phyloP scores from a whole-genome alignment of 177 flowering plant species.

The Telopea speciosissima region DNA sequence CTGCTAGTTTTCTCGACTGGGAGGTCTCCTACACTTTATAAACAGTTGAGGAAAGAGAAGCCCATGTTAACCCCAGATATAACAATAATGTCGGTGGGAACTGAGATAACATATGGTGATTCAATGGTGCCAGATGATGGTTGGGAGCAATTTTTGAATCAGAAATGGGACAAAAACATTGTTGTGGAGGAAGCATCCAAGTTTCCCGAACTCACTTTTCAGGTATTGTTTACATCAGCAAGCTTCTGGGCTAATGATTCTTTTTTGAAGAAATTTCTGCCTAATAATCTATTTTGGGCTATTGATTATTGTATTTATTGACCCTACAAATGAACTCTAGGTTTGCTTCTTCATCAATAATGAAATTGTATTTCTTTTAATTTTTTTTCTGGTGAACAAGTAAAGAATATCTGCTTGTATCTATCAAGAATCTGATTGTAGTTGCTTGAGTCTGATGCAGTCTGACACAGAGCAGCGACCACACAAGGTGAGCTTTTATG shows the following conservation, averaged over 20 bases:
- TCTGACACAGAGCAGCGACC: slow-evolving; percentile 86
- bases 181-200: slow-evolving; percentile 75
- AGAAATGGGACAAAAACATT: slow-evolving; percentile 75
- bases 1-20: slow-evolving; percentile 97
- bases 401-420: neutral
- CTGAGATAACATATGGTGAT: slow-evolving; percentile 93
- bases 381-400: neutral
- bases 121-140: slow-evolving; percentile 88
- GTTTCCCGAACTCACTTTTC: slow-evolving; percentile 70
- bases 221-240: slow-evolving; percentile 36
- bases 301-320: neutral
- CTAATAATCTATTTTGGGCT: neutral
- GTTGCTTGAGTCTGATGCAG: slow-evolving; percentile 38
- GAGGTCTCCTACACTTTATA: slow-evolving; percentile 83
- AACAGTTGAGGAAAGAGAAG: slow-evolving; percentile 88
- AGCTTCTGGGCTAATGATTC: neutral
- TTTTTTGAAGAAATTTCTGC: no score
- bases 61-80: slow-evolving; percentile 96
- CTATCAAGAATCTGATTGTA: slow-evolving; percentile 4
- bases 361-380: neutral
- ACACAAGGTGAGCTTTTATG: slow-evolving; percentile 92
- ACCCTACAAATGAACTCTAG: neutral
- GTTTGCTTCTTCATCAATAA: neutral
- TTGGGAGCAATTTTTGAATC: slow-evolving; percentile 70
- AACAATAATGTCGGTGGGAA: slow-evolving; percentile 97